Base-by-base conservation (phyloP, 148 eudicot genomes). In the Camellia lanceoleosa region DNA sequence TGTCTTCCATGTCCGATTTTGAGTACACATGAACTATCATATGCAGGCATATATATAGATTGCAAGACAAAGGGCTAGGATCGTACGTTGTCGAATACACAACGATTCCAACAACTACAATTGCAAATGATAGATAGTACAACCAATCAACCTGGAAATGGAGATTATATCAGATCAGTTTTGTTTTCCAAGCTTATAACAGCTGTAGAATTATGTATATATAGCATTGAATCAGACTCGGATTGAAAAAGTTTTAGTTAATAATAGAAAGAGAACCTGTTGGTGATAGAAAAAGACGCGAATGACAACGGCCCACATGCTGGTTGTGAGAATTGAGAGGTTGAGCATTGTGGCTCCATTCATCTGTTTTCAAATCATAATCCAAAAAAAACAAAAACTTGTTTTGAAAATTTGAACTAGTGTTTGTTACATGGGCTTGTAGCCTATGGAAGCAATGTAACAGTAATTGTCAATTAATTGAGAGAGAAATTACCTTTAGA, bases 131-230 rank as follows among this genome's bases (percentile, higher is more conserved):
- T 58, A 91, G 43, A 71, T 87, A 95, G 84, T 89, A 95, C 46
- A 93, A 77, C 97, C 96, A 93, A 73, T 90, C 89, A 78, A 95
- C 98, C 98, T 95, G 93, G 87, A 77, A 19, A 43, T 58, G 61
- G 23, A 20, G 60, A 30, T 51, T 11, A 16, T 68, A 68, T 68
- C 52, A 43, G 51, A 8, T 68, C 51, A 68, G 49, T 1, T 68
- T 68, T 42, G 51, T 43, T 15, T 42, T 43, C 20, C 5, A 68
- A 14, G 72, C 72, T 68, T 68, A 68, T 43, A 66, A 66, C 42
- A 30, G 46, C 13, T 38, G 69, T 30, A 66, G 14, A 44, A 20
- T 2, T 6, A 38, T 20, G 61, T 30, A 30, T 42, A 49, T 55
- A 12, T 55, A 55, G 59, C 4, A 55, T 8, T 30, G 38, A 30